A percentile compares a stretch with the other conserved stretches of the same genome.
Conservation (phyloP, 345 rosid genomes). For the Eucalyptus erythrocorys region DNA sequence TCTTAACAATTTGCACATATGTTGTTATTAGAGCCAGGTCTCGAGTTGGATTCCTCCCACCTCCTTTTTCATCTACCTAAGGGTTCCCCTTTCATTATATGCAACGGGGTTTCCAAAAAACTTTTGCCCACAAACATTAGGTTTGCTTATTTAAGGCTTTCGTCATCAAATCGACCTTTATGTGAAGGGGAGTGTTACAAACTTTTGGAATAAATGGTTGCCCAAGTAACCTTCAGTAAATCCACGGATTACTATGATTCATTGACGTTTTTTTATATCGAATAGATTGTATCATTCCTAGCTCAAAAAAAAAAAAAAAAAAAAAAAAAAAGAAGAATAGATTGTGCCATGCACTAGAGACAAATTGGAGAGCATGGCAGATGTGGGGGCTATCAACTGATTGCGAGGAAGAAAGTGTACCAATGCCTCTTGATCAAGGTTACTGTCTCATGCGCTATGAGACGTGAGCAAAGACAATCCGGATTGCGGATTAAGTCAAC, state of each 20-base stretch:
- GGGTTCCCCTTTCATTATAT: not conserved
- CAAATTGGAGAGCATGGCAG: not conserved
- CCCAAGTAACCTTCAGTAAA: not conserved
- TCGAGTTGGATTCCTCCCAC: not conserved
- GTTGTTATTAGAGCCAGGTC: not conserved
- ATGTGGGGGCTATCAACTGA: not conserved
- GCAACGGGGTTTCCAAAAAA: not conserved
- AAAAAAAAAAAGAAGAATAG: not conserved
- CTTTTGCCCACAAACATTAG: not conserved
- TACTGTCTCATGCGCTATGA: not conserved
- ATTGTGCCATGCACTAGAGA: not conserved
- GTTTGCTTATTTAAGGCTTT: not conserved
- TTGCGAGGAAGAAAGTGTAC: not conserved
- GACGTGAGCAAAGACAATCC: not conserved
- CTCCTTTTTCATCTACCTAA: not conserved
- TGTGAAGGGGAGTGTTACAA: not conserved
- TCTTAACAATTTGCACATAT: not conserved
- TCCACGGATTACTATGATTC: not conserved
- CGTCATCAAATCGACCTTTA: not conserved
- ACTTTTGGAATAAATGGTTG: not conserved
- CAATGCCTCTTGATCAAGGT: not conserved
- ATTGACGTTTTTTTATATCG: not conserved
- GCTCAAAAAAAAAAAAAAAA: too few relatives aligned
- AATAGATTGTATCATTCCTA: not conserved
- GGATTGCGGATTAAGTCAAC: not conserved